Evolutionary conservation across 2,329 filamentous ascomycete species (phyloP).

Genomic region (Myriosclerotinia duriaeana): DNA sequence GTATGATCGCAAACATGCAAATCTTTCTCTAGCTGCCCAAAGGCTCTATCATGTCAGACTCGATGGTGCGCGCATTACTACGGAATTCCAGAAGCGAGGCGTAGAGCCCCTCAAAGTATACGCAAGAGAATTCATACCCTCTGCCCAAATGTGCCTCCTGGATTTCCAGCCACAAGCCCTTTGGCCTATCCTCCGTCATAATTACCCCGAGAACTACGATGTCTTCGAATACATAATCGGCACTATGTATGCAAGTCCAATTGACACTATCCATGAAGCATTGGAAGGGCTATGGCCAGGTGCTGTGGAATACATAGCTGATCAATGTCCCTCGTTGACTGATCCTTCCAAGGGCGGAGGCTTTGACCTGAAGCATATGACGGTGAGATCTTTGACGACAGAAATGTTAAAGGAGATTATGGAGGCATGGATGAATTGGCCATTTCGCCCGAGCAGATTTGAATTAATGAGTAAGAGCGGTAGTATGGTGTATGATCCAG

Average conservation of each 20-base stretch:
- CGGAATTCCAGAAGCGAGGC: slow-evolving; percentile 45
- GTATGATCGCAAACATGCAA: background rate
- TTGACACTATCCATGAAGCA: slow-evolving; percentile 44
- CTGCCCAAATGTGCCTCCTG: slow-evolving; percentile 56
- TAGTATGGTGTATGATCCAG: slow-evolving; percentile 13
- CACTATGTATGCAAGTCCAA: slow-evolving; percentile 43
- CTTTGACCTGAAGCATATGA: slow-evolving; percentile 44
- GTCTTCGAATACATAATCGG: slow-evolving; percentile 54
- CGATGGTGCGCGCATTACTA: slow-evolving; percentile 10
- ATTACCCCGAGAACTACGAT: slow-evolving; percentile 44
- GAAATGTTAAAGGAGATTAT: slow-evolving; percentile 58
- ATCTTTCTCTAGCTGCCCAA: background rate
- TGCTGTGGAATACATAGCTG: slow-evolving; percentile 54
- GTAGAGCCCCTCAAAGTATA: slow-evolving; percentile 66
- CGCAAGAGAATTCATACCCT: slow-evolving; percentile 66
- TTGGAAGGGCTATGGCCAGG: slow-evolving; percentile 60
- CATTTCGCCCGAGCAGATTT: slow-evolving; percentile 63
- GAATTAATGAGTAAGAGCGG: slow-evolving; percentile 47
- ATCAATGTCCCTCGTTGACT: slow-evolving; percentile 49
- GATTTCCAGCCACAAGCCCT: slow-evolving; percentile 64
- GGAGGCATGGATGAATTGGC: slow-evolving; percentile 64
- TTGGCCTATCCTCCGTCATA: slow-evolving; percentile 50
- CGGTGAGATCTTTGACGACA: slow-evolving; percentile 51
- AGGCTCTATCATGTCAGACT: background rate
- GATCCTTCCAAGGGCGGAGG: slow-evolving; percentile 52